These are phyloP conservation scores for Kandelia obovata DNA, from an alignment of 345 rosid genomes.

Conservation along the genomic window DNA sequence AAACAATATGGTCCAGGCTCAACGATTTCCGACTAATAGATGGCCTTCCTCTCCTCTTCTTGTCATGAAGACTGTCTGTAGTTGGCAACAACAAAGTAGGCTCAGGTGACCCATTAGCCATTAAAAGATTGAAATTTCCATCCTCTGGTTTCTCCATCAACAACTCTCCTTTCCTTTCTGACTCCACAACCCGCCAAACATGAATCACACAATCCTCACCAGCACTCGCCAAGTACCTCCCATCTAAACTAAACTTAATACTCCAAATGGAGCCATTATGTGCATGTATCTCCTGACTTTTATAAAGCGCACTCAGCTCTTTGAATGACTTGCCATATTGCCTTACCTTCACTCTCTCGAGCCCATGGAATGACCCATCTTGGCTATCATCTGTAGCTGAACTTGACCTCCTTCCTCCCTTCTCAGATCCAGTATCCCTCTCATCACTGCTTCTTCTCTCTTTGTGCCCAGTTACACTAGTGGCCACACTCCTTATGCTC, in stretches of 20 bases:
- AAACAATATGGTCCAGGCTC: slow-evolving; percentile 60
- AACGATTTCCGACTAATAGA: slow-evolving; percentile 73
- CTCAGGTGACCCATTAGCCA: slow-evolving; percentile 81
- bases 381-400: slow-evolving; percentile 96
- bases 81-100: slow-evolving; percentile 54
- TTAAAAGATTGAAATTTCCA: slow-evolving; percentile 46
- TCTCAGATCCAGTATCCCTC: slow-evolving; percentile 80
- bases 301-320: slow-evolving; percentile 75
- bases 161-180: slow-evolving; percentile 82
- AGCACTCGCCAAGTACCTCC: slow-evolving; percentile 90
- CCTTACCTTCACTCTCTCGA: slow-evolving; percentile 76
- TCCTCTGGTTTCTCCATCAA: slow-evolving; percentile 75
- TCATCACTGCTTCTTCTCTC: slow-evolving; percentile 94
- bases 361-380: slow-evolving; percentile 79
- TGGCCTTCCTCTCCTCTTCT: slow-evolving; percentile 73
- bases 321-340: slow-evolving; percentile 81
- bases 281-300: slow-evolving; percentile 91
- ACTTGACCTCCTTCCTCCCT: slow-evolving; percentile 88
- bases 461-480: slow-evolving; percentile 50
- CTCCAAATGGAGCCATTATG: slow-evolving; percentile 94
- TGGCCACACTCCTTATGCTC: slow-evolving; percentile 71
- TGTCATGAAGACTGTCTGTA: slow-evolving; percentile 43
- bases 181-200: slow-evolving; percentile 72
- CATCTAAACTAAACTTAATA: slow-evolving; percentile 92
- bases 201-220: slow-evolving; percentile 92